phyloP scores from a whole-genome alignment of 305 asterid genomes.

The Fraxinus sp. region DNA sequence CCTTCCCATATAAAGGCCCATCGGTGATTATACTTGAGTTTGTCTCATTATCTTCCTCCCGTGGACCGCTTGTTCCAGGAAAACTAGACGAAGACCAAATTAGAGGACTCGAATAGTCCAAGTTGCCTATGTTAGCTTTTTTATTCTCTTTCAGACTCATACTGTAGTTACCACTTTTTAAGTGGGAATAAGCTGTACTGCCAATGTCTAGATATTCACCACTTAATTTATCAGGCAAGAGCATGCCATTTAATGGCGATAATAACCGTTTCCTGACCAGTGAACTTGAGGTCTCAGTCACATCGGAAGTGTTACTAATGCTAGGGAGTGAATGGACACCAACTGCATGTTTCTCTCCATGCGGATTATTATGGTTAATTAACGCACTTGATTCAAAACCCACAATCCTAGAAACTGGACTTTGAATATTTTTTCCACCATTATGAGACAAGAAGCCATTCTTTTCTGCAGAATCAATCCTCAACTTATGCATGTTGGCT shows the following conservation, averaged over 20 bases:
- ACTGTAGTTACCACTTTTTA: slow-evolving; percentile 30
- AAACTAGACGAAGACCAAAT: slow-evolving; percentile 35
- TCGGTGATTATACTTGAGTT: slow-evolving; percentile 43
- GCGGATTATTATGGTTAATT: slow-evolving; percentile 26
- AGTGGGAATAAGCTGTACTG: slow-evolving; percentile 25
- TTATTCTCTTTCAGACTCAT: slow-evolving; percentile 50
- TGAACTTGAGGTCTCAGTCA: slow-evolving; percentile 44
- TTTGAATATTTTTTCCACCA: slow-evolving; percentile 47
- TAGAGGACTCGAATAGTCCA: slow-evolving; percentile 35
- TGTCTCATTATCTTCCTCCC: slow-evolving; percentile 35
- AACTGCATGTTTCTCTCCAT: slow-evolving; percentile 38
- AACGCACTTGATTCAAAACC: slow-evolving; percentile 63
- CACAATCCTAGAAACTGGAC: slow-evolving; percentile 71
- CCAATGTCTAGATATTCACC: slow-evolving; percentile 53
- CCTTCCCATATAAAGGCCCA: slow-evolving; percentile 49
- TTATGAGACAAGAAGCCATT: slow-evolving; percentile 35
- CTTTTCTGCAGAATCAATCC: slow-evolving; percentile 48
- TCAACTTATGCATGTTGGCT: slow-evolving; percentile 42
- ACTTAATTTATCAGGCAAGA: slow-evolving; percentile 41
- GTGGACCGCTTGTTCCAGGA: slow-evolving; percentile 31
- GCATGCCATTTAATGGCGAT: slow-evolving; percentile 63
- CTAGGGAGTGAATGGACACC: slow-evolving; percentile 29
- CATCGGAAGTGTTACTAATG: slow-evolving; percentile 23
- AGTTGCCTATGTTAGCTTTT: slow-evolving; percentile 53
- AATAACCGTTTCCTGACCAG: slow-evolving; percentile 58